These are phyloP conservation scores for Pythium coloratum DNA, from an alignment of 352 stramenopile genomes.

Conservation along the genomic window DNA sequence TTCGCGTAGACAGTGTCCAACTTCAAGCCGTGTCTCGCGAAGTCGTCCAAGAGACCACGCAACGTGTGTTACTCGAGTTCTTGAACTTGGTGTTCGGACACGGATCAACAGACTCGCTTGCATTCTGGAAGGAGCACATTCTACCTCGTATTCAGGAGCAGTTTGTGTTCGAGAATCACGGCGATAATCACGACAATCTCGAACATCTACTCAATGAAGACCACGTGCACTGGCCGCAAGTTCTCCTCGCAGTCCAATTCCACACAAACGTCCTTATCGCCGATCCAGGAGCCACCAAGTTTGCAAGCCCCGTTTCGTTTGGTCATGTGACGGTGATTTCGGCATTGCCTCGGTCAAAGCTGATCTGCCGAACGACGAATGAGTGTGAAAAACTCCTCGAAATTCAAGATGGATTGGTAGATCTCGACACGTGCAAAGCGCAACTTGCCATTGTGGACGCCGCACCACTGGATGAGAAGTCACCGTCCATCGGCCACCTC, in stretches of 20 bases:
- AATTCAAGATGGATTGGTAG: neutral
- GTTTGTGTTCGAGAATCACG: conserved; percentile 30
- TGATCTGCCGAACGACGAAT: conserved; percentile 10
- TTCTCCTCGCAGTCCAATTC: conserved; percentile 48
- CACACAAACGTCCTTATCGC: conserved; percentile 34
- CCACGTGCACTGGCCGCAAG: conserved; percentile 48
- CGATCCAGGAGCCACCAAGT: conserved; percentile 27
- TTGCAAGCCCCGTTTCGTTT: conserved; percentile 5
- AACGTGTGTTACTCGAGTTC: conserved; percentile 39
- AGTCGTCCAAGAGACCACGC: conserved; percentile 9
- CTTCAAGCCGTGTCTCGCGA: neutral
- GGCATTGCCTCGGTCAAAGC: neutral
- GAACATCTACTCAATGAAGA: conserved; percentile 19
- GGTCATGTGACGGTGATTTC: neutral
- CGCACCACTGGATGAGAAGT: neutral
- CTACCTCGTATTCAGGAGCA: conserved; percentile 43
- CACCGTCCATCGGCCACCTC: neutral
- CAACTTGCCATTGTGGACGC: conserved; percentile 8
- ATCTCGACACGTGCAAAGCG: conserved; percentile 3
- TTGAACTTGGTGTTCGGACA: conserved; percentile 57
- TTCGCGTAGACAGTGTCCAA: neutral
- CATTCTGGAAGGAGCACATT: conserved; percentile 56
- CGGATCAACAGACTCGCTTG: conserved; percentile 29
- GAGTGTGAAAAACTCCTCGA: neutral
- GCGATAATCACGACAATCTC: conserved; percentile 27